These are phyloP conservation scores for Alternaria arbusti DNA, from an alignment of 2,329 filamentous ascomycete species.

Conservation along the genomic window DNA sequence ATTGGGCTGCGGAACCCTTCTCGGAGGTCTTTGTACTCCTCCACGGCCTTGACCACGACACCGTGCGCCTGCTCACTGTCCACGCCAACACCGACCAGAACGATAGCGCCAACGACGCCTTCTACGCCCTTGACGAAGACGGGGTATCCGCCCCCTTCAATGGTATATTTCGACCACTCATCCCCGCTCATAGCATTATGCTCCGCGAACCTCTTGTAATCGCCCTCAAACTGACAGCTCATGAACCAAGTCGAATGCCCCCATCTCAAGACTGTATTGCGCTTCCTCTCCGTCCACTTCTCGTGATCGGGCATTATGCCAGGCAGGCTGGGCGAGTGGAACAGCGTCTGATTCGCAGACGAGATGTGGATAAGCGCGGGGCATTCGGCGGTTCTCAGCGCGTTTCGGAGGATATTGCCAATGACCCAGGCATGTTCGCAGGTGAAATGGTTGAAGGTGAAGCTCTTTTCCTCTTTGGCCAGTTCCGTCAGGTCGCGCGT, in stretches of 20 bases:
- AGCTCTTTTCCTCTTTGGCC: constrained; percentile 50
- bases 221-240: constrained; percentile 70
- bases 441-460: constrained; percentile 64
- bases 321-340: constrained; percentile 71
- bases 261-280: constrained; percentile 73
- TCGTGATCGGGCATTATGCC: constrained; percentile 76
- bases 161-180: constrained; percentile 68
- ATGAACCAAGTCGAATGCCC: constrained; percentile 74
- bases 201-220: constrained; percentile 69
- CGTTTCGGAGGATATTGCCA: constrained; percentile 67
- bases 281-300: constrained; percentile 68
- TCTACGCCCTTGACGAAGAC: constrained; percentile 75
- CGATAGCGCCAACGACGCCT: constrained; percentile 75
- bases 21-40: constrained; percentile 55
- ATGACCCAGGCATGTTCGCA: constrained; percentile 69
- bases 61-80: constrained; percentile 80
- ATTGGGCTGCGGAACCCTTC: constrained; percentile 45
- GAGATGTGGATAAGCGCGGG: constrained; percentile 70
- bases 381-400: constrained; percentile 62
- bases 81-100: constrained; percentile 69
- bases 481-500: constrained; percentile 49
- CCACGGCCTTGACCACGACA: constrained; percentile 73
- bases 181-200: constrained; percentile 67
- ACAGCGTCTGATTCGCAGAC: constrained; percentile 69
- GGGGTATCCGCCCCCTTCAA: constrained; percentile 79